Evolutionary conservation across 2,329 filamentous ascomycete genomes (phyloP), one percentile per base, ranked within the genome.

Genomic region (Aureobasidium melanogenum): DNA sequence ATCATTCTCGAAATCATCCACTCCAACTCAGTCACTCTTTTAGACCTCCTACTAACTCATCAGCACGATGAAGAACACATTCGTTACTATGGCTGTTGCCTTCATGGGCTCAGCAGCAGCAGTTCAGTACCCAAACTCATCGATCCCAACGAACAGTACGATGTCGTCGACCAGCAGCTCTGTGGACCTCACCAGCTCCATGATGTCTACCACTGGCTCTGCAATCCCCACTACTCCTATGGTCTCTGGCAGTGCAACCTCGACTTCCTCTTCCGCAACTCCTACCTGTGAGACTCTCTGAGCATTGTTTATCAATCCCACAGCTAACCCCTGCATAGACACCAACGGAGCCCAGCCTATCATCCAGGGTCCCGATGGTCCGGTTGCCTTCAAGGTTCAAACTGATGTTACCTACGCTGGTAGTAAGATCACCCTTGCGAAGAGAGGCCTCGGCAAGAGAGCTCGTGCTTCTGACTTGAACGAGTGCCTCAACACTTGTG

Each of bases 11-110:
- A 46, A 57, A 47, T 17, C 54, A 57, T 57, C 54, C 39, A 30
- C 50, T 54, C 41, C 39, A 57, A 46, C 54, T 41, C 41, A 57
- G 54, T 57, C 54, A 57, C 41, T 57, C 54, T 57, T 57, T 57
- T 57, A 47, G 14, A 38, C 52, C 19, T 8, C 9, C 36, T 36
- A 57, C 54, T 57, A 57, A 46, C 41, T 17, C 39, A 47, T 47
- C 54, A 26, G 17, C 41, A 47, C 41, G 28, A 57, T 46, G 54
- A 57, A 15, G 22, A 26, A 28, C 41, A n/a, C 54, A 47, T 47
- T 57, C 54, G 41, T 30, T 46, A 46, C 54, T 6, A 22, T 56
- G 24, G 54, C 54, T 12, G 26, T 38, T 26, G 54, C 54, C 41
- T 19, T 57, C 14, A 36, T 57, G 41, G 41, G 41, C 30, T 15